Conservation (phyloP, 495 filamentous ascomycete species). For the Rostrohypoxylon terebratum region DNA sequence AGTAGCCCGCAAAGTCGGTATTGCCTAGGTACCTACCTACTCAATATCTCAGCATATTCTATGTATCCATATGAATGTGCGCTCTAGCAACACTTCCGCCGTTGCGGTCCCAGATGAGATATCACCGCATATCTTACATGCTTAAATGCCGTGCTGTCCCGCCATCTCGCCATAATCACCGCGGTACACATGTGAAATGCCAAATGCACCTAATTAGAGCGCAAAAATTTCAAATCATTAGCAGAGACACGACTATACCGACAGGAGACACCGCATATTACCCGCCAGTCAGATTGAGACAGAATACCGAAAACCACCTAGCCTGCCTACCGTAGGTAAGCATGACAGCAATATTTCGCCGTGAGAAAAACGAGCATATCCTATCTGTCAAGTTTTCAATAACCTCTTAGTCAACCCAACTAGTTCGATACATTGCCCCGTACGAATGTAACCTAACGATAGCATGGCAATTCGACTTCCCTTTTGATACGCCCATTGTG, state of each 20-base stretch:
- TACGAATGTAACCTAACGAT: conserved; percentile 38
- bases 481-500: conserved; percentile 29
- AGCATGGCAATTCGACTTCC: conserved; percentile 41
- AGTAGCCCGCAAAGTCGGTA: conserved; percentile 2
- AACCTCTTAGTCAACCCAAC: conserved; percentile 22
- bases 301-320: conserved; percentile 3
- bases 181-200: conserved; percentile 14
- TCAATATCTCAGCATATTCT: conserved; percentile 7
- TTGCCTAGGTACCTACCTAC: background rate
- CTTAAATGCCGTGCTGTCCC: conserved; percentile 15
- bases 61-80: background rate
- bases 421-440: conserved; percentile 34
- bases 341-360: conserved; percentile 24
- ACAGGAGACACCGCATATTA: conserved; percentile 27
- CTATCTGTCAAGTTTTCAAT: conserved; percentile 21
- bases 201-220: conserved; percentile 4
- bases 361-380: conserved; percentile 31
- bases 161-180: conserved; percentile 27
- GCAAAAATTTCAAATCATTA: conserved; percentile 2
- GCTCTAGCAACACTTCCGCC: background rate
- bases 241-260: background rate
- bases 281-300: conserved; percentile 15
- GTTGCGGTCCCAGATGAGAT: conserved; percentile 10
- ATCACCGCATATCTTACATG: conserved; percentile 19
- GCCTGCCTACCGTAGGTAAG: conserved; percentile 9